Percentiles rank a stretch among this genome's conserved stretches.
Conservation (phyloP, 148 eudicot genomes). For the Rhododendron molle region DNA sequence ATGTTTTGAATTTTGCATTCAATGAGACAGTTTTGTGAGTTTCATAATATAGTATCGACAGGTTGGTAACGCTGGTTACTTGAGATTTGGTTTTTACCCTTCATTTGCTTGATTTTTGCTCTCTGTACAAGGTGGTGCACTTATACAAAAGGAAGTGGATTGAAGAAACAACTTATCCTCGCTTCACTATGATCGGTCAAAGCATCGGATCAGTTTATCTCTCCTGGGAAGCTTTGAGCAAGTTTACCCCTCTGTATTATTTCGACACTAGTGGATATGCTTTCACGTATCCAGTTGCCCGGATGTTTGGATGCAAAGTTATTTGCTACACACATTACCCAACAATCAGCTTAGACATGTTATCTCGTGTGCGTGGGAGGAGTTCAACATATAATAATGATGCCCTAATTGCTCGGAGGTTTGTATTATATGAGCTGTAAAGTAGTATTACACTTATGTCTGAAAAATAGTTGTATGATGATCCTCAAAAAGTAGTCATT, state of each 20-base stretch:
- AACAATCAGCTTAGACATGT: constrained; percentile 94
- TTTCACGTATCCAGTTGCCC: constrained; percentile 87
- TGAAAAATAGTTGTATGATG: not conserved
- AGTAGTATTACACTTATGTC: not conserved
- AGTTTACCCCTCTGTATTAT: constrained; percentile 69
- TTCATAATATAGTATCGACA: not conserved
- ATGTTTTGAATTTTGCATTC: not conserved
- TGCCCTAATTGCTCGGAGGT: constrained; percentile 74
- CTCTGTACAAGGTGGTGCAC: constrained; percentile 69
- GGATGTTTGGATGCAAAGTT: constrained; percentile 87
- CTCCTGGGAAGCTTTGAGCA: constrained; percentile 88
- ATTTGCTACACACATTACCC: constrained; percentile 96
- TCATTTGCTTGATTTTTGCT: constrained; percentile 7
- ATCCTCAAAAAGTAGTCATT: not conserved
- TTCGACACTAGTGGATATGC: constrained; percentile 99
- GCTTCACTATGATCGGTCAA: constrained; percentile 96
- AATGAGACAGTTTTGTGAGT: not conserved
- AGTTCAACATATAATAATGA: constrained; percentile 92
- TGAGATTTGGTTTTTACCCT: not conserved
- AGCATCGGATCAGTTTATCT: constrained; percentile 93
- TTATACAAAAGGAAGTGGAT: constrained; percentile 88
- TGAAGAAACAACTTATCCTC: constrained; percentile 92
- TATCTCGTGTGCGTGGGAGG: constrained; percentile 70
- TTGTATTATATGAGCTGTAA: constrained; percentile 17
- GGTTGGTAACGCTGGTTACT: not conserved